Evolutionary conservation across 129 eudicot genomes (phyloP), one percentile per base, ranked within the genome.

Genomic region (Lonicera japonica): DNA sequence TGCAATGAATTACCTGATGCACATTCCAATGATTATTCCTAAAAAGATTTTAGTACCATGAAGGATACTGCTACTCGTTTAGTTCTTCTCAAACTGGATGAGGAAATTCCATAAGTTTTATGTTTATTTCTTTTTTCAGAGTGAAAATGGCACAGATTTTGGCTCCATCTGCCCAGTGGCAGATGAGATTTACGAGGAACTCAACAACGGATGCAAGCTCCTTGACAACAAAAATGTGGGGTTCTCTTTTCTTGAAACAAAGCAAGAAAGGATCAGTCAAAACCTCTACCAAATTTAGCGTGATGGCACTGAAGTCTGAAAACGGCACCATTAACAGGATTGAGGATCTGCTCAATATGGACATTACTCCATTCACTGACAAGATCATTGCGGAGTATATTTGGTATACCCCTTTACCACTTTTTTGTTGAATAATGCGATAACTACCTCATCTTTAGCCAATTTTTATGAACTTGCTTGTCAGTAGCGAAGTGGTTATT

Each of bases 121-220:
- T 29, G 36, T 29, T 29, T 11, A 9, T 43, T 39, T 60, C 40
- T 9, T 13, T 54, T 72, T 25, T 21, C 17, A 11, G 16, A 12
- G 59, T 67, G 65, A 81, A 70, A 73, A 94, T 94, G 99, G 99
- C 99, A 11, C 92, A 85, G 63, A 85, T 87, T 66, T 78, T 88
- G 79, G 96, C 96, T 76, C 99, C 99, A 25, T 83, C 92, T 11
- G 88, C 77, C 73, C 96, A 94, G 88, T 88, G 91, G 95, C 89
- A 88, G 74, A 88, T 75, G 89, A 78, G 80, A 61, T 43, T 64
- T 56, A 29, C 86, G 63, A 92, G 75, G 61, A 78, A 58, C 67
- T 50, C 55, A 16, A 70, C 86, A 18, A 73, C 55, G 59, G 77
- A 74, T 53, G 62, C 83, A 50, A 80, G 77, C 48, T 78, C 83